Evolutionary conservation across 2,329 filamentous ascomycete genomes (phyloP).

Genomic region (Aspergillus bombycis): DNA sequence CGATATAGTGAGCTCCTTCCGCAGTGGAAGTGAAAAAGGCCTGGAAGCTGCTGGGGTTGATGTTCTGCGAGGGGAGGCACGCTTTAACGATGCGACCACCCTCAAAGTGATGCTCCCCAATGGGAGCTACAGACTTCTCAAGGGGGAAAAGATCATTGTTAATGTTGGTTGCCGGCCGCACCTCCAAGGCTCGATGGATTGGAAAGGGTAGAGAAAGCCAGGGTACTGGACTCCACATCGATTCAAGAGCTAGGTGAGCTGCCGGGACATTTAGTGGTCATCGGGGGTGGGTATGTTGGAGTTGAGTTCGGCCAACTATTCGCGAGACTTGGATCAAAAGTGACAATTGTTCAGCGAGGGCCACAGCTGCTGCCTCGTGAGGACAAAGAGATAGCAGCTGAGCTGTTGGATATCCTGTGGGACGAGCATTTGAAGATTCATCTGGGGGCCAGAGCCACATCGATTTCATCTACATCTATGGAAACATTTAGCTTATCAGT

Average conservation of each 20-base stretch:
- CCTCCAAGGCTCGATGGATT: not conserved
- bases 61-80: not conserved
- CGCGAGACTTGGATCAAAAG: not conserved
- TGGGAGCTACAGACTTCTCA: not conserved
- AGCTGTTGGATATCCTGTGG: not conserved
- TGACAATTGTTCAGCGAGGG: not conserved
- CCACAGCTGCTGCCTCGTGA: not conserved
- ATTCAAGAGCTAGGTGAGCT: not conserved
- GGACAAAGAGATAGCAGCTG: not conserved
- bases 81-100: not conserved
- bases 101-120: not conserved
- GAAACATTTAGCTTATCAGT: not conserved
- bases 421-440: not conserved
- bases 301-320: not conserved
- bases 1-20: constrained; percentile 56
- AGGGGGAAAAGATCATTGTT: not conserved
- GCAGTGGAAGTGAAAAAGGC: constrained; percentile 50
- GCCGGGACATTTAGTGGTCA: not conserved
- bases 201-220: not conserved
- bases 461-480: not conserved
- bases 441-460: not conserved
- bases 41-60: not conserved
- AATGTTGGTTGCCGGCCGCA: not conserved
- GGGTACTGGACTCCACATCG: not conserved
- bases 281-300: not conserved